Base-by-base conservation (phyloP, 164 flowering plant genomes). In the Akebia trifoliata region DNA sequence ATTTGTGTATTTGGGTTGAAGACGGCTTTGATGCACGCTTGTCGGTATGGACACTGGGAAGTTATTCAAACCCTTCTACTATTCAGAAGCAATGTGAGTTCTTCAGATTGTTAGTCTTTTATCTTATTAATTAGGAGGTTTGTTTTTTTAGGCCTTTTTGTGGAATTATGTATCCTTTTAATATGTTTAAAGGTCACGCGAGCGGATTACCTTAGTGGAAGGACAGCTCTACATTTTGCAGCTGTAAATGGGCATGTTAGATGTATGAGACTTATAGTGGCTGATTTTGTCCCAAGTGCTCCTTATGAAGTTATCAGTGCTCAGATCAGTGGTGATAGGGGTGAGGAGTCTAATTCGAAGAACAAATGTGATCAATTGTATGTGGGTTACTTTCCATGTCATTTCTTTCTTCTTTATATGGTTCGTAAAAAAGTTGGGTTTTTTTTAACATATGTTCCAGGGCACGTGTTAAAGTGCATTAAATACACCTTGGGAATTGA, bases 1-100 rank as follows among this genome's bases (percentile, higher is more conserved):
- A 31, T 68, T 45, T 57, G 21, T 63, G 47, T 60, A 34, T 26
- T 53, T 52, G 18, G 38, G 15, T 32, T 28, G 54, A 59, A 90
- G 99, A 86, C 99, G 47, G 95, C 96, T 6, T 73, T 94, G 80
- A 94, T 94, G 97, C 99, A 94, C 75, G 99, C 99, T 0, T 94
- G 99, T 73, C 65, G 96, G 50, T 86, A 87, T 66, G 99, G 99
- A 42, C 97, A 90, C 61, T 94, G 99, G 99, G 99, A 90, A 69
- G 96, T 90, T 69, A 91, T 86, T 20, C 99, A 87, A 69, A 87
- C 89, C 6, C 96, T 94, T 63, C 74, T 87, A 63, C 78, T 94
- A 39, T 86, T 69, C 67, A 73, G 81, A 76, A 79, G 96, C 78
- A 90, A 86, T 82, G 99, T 90, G 71, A 82, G 95, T 74, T 54